Base-by-base conservation (phyloP, 1,284 basidiomycete genomes). In the Hemileia vastatrix region DNA sequence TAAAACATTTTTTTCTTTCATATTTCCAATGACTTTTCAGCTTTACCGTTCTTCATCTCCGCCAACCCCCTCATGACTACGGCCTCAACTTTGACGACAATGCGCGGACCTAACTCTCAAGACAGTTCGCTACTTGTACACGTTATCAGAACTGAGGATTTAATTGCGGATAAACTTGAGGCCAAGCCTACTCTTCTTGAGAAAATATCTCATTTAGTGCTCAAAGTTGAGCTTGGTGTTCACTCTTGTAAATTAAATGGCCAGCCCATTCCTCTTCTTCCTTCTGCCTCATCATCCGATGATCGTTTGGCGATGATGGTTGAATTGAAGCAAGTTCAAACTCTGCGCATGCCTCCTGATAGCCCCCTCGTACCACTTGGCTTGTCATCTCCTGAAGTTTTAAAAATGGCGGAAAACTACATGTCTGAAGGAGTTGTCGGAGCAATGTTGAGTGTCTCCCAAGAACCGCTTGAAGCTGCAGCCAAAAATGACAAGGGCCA, bases 401-500 rank as follows among this genome's bases (percentile, higher is more conserved):
- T 60, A n/a, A 53, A 52, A 21, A 60, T 60, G 23, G 49, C 57
- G 21, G 57, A 60, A n/a, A 60, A 60, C 44, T 60, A 60, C 43
- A 60, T 60, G 57, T 51, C 57, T 11, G 36, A 60, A 21, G 57
- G 57, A 2, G 50, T 60, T 33, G 57, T 60, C 8, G 57, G 45
- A 21, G 57, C 57, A 2, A 31, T 60, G 50, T 50, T 60, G 36
- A 53, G 21, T 31, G 50, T 60, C n/a, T 31, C 36, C 15, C 49
- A 60, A 60, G 44, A 60, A 8, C 49, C 49, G 9, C 11, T 60
- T 9, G 5, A 13, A n/a, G 50, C 53, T n/a, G 50, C 44, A 27
- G 57, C 57, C 19, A 51, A 18, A 21, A 49, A 24, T 13, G 40
- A 44, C 24, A 31, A 60, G 19, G 8, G 40, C 27, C 32, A 47